Evolutionary conservation across 1,284 basidiomycete genomes (phyloP).

Genomic region (Waitea zeae): DNA sequence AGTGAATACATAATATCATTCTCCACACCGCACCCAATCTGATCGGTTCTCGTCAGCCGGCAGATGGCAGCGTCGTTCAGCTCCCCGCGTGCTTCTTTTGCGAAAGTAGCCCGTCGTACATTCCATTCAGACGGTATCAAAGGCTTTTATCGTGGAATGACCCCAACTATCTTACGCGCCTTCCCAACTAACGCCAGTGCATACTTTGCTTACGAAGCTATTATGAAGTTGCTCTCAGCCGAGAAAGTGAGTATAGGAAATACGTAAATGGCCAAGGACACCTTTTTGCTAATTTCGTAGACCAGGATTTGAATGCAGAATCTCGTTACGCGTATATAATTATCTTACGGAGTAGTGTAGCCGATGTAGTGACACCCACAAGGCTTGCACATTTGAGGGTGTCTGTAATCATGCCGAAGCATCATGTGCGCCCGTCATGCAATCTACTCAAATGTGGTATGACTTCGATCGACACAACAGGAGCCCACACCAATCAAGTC

Average conservation of each 20-base stretch:
- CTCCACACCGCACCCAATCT: neutral
- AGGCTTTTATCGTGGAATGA: neutral
- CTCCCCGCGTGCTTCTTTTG: neutral
- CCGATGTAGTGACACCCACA: no score
- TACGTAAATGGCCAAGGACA: neutral
- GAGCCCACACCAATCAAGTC: no score
- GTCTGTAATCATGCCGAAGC: no score
- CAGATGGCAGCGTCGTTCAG: neutral
- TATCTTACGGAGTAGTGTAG: no score
- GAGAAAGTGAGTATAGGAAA: neutral
- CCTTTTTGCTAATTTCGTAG: neutral
- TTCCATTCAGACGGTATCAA: neutral
- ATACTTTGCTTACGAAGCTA: neutral
- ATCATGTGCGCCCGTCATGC: no score
- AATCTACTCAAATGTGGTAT: no score
- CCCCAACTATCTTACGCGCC: neutral
- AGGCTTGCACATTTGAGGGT: no score
- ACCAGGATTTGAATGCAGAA: no score
- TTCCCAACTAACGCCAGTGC: neutral
- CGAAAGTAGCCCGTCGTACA: neutral
- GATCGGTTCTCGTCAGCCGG: neutral
- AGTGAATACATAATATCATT: constrained; percentile 22
- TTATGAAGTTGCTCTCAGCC: neutral
- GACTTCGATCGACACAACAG: no score
- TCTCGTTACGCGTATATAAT: no score